Evolutionary conservation across 768 basidiomycete genomes (phyloP).

Genomic region (Hericium rajendrae): DNA sequence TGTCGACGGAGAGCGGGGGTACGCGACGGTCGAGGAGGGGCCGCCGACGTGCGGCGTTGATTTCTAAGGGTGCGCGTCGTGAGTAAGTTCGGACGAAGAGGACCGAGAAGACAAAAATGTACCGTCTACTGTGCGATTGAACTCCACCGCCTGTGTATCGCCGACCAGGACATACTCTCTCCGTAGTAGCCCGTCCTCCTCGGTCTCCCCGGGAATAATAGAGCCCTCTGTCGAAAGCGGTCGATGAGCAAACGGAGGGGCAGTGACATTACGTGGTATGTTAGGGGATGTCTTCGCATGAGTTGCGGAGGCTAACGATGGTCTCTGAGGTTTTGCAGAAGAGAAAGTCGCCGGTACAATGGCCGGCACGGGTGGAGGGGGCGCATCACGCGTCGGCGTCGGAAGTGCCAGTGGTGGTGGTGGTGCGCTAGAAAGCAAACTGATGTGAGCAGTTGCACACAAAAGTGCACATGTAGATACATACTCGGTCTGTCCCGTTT

Average conservation of each 20-base stretch:
- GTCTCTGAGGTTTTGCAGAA: background rate
- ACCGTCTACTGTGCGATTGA: constrained; percentile 90
- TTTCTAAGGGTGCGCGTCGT: constrained; percentile 35
- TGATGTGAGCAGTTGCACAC: background rate
- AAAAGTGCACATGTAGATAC: too few species aligned
- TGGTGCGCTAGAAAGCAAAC: background rate
- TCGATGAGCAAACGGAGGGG: background rate
- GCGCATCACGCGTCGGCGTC: background rate
- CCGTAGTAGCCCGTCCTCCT: constrained; percentile 70
- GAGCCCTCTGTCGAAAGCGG: constrained; percentile 47
- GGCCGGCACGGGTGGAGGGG: background rate
- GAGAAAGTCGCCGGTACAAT: too few species aligned
- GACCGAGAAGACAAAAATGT: constrained; percentile 15
- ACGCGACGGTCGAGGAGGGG: constrained; percentile 48
- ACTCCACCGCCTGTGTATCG: constrained; percentile 83
- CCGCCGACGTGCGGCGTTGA: constrained; percentile 47
- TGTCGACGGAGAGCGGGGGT: constrained; percentile 40
- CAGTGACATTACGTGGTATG: background rate
- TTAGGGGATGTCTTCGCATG: background rate
- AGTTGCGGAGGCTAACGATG: background rate
- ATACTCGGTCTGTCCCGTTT: background rate
- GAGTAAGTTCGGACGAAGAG: background rate
- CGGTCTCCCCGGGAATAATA: constrained; percentile 72
- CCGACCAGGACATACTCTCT: constrained; percentile 93
- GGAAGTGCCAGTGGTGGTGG: background rate